Evolutionary conservation across 257 asterid genomes (phyloP).

Genomic region (Galeopsis tetrahit): DNA sequence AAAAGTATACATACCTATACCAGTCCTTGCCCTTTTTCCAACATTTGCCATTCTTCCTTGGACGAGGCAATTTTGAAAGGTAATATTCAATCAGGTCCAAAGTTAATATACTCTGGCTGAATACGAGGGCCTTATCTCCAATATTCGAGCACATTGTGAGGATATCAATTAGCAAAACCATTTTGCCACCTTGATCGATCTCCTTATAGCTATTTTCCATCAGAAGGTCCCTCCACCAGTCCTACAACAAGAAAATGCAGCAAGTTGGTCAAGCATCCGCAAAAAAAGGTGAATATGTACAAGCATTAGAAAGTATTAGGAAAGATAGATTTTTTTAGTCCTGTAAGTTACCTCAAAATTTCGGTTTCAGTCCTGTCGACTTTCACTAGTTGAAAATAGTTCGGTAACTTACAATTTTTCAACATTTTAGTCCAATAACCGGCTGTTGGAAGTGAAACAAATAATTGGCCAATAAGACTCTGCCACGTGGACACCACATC

Average conservation of each 20-base stretch:
- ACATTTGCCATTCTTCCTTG: conserved; percentile 69
- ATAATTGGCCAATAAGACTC: no score
- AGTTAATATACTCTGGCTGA: conserved; percentile 90
- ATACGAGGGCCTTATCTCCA: conserved; percentile 94
- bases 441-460: no score
- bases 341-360: no score
- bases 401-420: no score
- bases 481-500: no score
- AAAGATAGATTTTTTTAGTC: no score
- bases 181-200: conserved; percentile 85
- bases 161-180: conserved; percentile 91
- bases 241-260: conserved; percentile 49
- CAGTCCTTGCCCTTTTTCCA: conserved; percentile 98
- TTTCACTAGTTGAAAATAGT: no score
- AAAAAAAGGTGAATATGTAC: not conserved
- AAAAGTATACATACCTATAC: conserved; percentile 72
- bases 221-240: conserved; percentile 96
- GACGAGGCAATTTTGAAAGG: conserved; percentile 79
- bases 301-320: not conserved
- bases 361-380: no score
- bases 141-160: conserved; percentile 77
- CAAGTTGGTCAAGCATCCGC: conserved; percentile 18
- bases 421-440: no score
- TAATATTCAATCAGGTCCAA: conserved; percentile 85
- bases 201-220: conserved; percentile 67